phyloP scores from a whole-genome alignment of 2,329 filamentous ascomycete genomes.

The Trichoderma sp. region DNA sequence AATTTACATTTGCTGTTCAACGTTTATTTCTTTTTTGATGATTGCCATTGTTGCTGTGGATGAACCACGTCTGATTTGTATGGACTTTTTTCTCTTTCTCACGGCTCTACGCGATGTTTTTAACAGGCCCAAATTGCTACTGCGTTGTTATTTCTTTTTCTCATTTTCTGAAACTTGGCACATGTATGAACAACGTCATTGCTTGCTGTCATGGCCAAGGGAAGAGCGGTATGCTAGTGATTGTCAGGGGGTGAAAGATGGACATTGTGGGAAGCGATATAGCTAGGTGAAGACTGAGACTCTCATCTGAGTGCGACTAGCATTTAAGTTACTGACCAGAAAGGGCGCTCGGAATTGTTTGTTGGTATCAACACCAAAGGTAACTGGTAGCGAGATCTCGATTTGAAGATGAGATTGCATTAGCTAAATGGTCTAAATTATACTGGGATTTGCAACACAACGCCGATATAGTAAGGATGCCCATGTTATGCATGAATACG shows the following conservation, averaged over 20 bases:
- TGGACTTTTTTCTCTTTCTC: not conserved
- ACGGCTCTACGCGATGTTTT: not conserved
- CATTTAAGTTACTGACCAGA: not conserved
- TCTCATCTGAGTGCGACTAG: not conserved
- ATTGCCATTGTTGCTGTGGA: not conserved
- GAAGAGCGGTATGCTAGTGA: not conserved
- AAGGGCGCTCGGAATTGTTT: not conserved
- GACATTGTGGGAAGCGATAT: not conserved
- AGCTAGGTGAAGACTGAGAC: not conserved
- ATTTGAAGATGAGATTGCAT: conserved; percentile 15
- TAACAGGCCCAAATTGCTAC: not conserved
- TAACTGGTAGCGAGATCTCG: not conserved
- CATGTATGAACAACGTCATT: not conserved
- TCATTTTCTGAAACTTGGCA: not conserved
- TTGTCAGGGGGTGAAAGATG: not conserved
- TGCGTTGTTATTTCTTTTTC: not conserved
- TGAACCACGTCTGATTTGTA: not conserved
- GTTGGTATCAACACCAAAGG: not conserved
- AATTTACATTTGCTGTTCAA: not conserved
- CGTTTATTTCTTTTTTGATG: not conserved
- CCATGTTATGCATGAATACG: not conserved
- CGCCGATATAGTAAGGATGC: conserved; percentile 4
- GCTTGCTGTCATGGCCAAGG: not conserved
- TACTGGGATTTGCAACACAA: conserved; percentile 3
- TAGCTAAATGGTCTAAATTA: conserved; percentile 18